Base-by-base conservation (phyloP, 2,329 filamentous ascomycete genomes). In the Pyricularia pennisetigena region DNA sequence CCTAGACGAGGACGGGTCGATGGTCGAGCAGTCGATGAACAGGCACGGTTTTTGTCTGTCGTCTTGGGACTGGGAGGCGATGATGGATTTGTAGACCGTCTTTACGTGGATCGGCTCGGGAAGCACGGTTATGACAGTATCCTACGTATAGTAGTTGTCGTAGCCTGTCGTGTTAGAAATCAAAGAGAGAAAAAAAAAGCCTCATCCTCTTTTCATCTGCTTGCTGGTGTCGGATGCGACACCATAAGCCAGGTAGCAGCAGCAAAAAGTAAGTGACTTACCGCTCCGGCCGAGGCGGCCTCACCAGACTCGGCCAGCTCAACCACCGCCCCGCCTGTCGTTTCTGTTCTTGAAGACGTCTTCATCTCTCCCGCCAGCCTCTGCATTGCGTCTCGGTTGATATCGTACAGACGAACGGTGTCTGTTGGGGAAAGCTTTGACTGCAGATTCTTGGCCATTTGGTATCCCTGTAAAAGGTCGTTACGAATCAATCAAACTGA, bases 21-120 rank as follows among this genome's bases (percentile, higher is more conserved):
- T 98, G 20, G 95, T 99, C 3, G 94, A 98, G 78, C 91, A 94
- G 78, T 99, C 95, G 75, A 99, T 95, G 78, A 97, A 97, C 69
- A 97, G 80, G 57, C 93, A 89, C 69, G 89, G 82, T 66, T 83
- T 84, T 59, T 82, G 80, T 0, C 82, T 77, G 0, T 83, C 76
- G 2, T 81, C 72, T 1, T 82, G 66, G n/a, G 57, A 28, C n/a
- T 26, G 49, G 4, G 59, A 64, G 16, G n/a, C 16, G 63, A 97
- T 82, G 76, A 98, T 93, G 68, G 89, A 85, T 64, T 87, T 82
- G 78, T 93, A 97, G 57, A 97, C 93, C 67, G 86, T 85, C 75
- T 91, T 90, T 69, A 98, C 94, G 76, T 98, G 94, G 30, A 89
- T 85, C 1, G 94, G 93, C 74, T 97, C 93, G 0, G 95, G 95